phyloP scores from a whole-genome alignment of 2,329 filamentous ascomycete species.

The Ophiostoma triangulosporum region DNA sequence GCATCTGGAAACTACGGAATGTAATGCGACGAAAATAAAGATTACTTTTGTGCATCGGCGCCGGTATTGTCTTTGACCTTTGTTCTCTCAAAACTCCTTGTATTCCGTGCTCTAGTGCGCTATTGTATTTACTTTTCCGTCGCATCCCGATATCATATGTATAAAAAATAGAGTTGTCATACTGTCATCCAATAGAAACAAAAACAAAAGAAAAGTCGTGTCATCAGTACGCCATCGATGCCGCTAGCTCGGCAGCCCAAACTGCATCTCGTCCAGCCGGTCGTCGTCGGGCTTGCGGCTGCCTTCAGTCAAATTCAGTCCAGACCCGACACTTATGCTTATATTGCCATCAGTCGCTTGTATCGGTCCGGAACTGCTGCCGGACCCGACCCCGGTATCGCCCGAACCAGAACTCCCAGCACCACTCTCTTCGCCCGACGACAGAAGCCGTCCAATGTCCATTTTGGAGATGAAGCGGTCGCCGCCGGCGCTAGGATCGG shows the following conservation, averaged over 20 bases:
- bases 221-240: too few species aligned
- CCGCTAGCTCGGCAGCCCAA: slow-evolving; percentile 1
- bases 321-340: background rate
- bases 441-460: slow-evolving; percentile 14
- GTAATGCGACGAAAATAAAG: background rate
- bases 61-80: too few species aligned
- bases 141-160: background rate
- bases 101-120: background rate
- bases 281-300: slow-evolving; percentile 9
- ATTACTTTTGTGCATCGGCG: too few species aligned
- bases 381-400: background rate
- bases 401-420: background rate
- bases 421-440: slow-evolving; percentile 11
- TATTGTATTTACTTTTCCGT: background rate
- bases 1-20: background rate
- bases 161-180: background rate
- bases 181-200: too few species aligned
- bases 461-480: slow-evolving; percentile 14
- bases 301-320: background rate
- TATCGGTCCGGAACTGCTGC: background rate
- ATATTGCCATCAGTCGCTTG: background rate
- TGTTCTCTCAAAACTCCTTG: background rate
- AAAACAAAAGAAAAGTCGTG: too few species aligned
- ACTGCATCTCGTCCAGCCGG: slow-evolving; percentile 13
- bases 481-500: slow-evolving; percentile 1